Evolutionary conservation across 108 stramenopile genomes (phyloP), one percentile per base, ranked within the genome.

Genomic region (Nitzschia palea): DNA sequence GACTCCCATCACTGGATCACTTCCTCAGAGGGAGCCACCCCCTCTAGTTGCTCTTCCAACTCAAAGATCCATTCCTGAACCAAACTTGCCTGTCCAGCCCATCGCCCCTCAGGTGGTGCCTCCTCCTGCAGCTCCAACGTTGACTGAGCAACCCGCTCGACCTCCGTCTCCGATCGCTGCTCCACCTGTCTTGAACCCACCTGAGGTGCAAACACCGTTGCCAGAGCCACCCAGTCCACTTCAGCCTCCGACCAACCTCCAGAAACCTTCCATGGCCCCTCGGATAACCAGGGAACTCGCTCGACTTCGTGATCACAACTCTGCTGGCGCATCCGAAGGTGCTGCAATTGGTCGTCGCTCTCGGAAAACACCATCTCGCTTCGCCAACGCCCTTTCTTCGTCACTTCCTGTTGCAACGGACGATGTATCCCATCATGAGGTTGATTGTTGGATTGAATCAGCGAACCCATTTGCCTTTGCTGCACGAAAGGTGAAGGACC

Each of bases 401-500:
- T n/a, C n/a, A n/a, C n/a, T n/a, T n/a, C n/a, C n/a, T n/a, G 37
- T 14, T 40, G 37, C 10, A 8, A 10, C 37, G 10, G 10, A 40
- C 14, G 37, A 40, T 14, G 8, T 40, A 8, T 40, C 14, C 37
- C 8, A 40, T 14, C 10, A 40, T 14, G 37, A 40, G 8, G 10
- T 8, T 14, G 10, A 40, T 10, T 40, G 8, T 14, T 8, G 8
- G 10, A 40, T 10, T 14, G 37, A 40, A 8, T 8, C 10, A 8
- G 10, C 8, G 14, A 40, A 8, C 37, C 8, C 37, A 12, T 48
- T 48, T 18, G 55, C 45, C 44, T 20, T 27, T 47, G 33, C 31
- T 32, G 45, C 45, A 4, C 54, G 29, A 32, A 14, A 31, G 18
- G 20, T 18, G 5, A 48, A 34, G 25, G 70, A 72, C 30, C 71